phyloP scores from a whole-genome alignment of 2,329 filamentous ascomycete species.

The Diplodia corticola region DNA sequence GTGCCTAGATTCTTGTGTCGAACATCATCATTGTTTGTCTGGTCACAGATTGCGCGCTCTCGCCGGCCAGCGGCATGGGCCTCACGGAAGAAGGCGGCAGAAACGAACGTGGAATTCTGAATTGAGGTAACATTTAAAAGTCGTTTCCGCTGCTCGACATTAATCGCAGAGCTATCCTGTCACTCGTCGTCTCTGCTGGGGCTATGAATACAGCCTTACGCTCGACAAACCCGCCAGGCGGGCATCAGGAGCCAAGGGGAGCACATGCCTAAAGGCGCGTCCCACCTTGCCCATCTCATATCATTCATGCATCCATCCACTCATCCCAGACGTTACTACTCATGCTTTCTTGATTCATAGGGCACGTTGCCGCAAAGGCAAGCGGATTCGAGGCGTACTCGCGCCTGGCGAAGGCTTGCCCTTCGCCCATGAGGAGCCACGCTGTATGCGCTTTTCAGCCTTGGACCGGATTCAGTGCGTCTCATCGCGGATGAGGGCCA shows the following conservation, averaged over 20 bases:
- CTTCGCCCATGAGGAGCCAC: constrained; percentile 9
- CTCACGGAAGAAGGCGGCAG: neutral
- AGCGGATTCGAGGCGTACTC: neutral
- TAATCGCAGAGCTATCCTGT: constrained; percentile 12
- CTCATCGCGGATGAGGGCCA: constrained; percentile 95
- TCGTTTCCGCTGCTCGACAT: constrained; percentile 2
- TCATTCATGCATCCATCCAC: constrained; percentile 16
- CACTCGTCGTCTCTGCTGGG: neutral
- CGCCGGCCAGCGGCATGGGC: too few relatives aligned
- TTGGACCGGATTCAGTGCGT: constrained; percentile 61
- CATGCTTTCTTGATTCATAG: constrained; percentile 17
- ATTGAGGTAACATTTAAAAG: constrained; percentile 1
- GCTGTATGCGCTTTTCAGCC: constrained; percentile 42
- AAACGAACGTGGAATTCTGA: neutral
- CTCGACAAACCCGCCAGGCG: neutral
- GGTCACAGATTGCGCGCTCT: neutral
- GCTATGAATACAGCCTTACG: neutral
- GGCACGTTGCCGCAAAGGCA: constrained; percentile 7
- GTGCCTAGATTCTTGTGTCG: neutral
- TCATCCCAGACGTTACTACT: constrained; percentile 13
- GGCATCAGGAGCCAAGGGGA: neutral
- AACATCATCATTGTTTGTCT: neutral
- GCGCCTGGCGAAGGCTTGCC: constrained; percentile 1
- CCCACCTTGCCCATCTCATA: neutral
- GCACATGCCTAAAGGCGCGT: neutral